phyloP scores from a whole-genome alignment of 371 early-diverging fungal species.

The Actinomucor elegans region DNA sequence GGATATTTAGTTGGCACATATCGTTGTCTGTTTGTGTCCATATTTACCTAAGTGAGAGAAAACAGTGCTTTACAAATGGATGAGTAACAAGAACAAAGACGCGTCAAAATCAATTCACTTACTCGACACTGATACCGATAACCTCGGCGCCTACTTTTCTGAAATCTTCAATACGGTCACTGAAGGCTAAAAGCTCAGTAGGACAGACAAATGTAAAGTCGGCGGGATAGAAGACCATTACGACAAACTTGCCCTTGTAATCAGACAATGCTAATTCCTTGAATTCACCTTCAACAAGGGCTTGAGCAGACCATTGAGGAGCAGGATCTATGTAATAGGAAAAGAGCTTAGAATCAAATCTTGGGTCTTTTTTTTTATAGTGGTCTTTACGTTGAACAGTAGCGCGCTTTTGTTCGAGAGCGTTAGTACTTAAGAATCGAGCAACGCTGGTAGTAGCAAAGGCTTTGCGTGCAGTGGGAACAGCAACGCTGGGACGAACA shows the following conservation, averaged over 20 bases:
- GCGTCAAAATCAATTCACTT: conserved; percentile 26
- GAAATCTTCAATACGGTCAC: conserved; percentile 87
- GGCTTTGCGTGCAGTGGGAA: conserved; percentile 8
- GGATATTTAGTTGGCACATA: not conserved
- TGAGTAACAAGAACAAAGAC: not conserved
- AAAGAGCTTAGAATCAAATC: not conserved
- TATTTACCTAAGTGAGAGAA: conserved; percentile 50
- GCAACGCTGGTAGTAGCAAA: conserved; percentile 11
- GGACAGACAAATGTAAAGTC: conserved; percentile 86
- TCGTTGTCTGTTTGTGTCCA: not conserved
- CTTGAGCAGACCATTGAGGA: conserved; percentile 75
- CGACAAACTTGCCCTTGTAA: conserved; percentile 80
- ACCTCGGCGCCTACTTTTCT: conserved; percentile 69
- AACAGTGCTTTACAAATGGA: conserved; percentile 24
- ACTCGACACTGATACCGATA: conserved; percentile 82
- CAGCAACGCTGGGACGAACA: conserved; percentile 1
- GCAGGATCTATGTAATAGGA: conserved; percentile 47
- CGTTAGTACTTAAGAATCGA: conserved; percentile 14
- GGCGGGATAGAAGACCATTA: conserved; percentile 54
- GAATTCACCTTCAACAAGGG: conserved; percentile 79
- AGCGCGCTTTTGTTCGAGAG: conserved; percentile 25
- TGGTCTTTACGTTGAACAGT: conserved; percentile 18
- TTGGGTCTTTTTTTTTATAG: not conserved
- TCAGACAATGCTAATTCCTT: conserved; percentile 78
- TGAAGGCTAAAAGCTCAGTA: conserved; percentile 90